Evolutionary conservation across 1,139 yeast species (phyloP), one percentile per base, ranked within the genome.

Genomic region (Spathaspora jeffriesii): DNA sequence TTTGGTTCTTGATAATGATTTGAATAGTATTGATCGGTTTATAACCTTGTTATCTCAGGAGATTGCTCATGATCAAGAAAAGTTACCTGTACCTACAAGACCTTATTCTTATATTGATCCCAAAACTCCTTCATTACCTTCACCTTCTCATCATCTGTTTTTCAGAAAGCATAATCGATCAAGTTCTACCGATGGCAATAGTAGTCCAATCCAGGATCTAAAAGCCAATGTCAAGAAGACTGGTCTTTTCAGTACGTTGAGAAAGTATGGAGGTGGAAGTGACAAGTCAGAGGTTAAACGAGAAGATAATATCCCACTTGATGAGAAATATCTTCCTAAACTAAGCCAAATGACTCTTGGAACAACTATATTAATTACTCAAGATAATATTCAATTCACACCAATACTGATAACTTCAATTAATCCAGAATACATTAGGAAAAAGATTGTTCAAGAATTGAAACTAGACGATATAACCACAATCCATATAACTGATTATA

Each of bases 401-500:
- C 79, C 88, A 0, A 61, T 87, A 1, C 43, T 15, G 6, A 15
- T 38, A 8, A 34, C 22, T 9, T 34, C 38, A 7, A 17, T 9
- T 9, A 6, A 34, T n/a, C 38, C 38, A 5, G 38, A 34, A 10
- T 11, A 18, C 11, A 34, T 34, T 18, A 13, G 23, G 5, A 34
- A 34, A 10, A 10, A 14, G 49, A 66, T 85, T 13, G 64, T 73
- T 1, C 61, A 66, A 1, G 67, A 68, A 3, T 60, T 84, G 20
- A 76, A 68, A 7, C 57, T 83, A 17, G 63, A 70, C 4, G 38
- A 34, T 10, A n/a, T 18, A 8, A 34, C 38, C 4, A n/a, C n/a
- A n/a, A 34, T 34, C 2, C 91, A 85, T 57, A 65, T 90, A 52
- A 88, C 96, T 0, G 96, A 90, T 42, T 82, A 84, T 60, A 81